Percentiles rank a stretch among this genome's conserved stretches.
These are phyloP conservation scores for Entomortierella parvispora DNA, from an alignment of 192 early-diverging fungal species.

Conservation along the genomic window DNA sequence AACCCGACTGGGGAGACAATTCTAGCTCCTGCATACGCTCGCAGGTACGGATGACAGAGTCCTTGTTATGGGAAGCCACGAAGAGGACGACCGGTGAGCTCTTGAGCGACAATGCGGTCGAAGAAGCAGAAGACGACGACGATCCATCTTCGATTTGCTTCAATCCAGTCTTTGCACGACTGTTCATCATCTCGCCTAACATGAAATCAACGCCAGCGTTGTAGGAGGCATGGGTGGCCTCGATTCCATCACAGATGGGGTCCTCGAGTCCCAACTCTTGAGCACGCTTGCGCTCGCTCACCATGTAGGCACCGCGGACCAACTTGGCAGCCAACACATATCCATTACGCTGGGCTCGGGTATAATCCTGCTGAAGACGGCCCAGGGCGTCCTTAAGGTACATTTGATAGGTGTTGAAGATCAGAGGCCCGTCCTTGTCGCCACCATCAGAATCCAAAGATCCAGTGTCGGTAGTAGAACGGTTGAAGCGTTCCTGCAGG, in stretches of 20 bases:
- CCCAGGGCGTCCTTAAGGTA: slow-evolving; percentile 77
- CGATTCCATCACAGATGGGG: slow-evolving; percentile 84
- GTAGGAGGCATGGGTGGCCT: slow-evolving; percentile 87
- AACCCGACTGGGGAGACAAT: slow-evolving; percentile 63
- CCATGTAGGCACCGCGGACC: slow-evolving; percentile 90
- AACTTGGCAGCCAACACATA: slow-evolving; percentile 89
- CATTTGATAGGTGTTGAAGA: slow-evolving; percentile 98
- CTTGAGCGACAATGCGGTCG: slow-evolving; percentile 18
- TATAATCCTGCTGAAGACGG: slow-evolving; percentile 74
- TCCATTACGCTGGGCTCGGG: slow-evolving; percentile 71
- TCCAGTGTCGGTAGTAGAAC: slow-evolving; percentile 21
- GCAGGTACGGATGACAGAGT: slow-evolving; percentile 73
- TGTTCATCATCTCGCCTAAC: slow-evolving; percentile 57
- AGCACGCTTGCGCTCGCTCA: slow-evolving; percentile 73
- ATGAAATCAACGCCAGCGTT: slow-evolving; percentile 80
- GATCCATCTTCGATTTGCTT: background rate
- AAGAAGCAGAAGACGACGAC: background rate
- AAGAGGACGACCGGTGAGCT: slow-evolving; percentile 75
- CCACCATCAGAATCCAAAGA: slow-evolving; percentile 56
- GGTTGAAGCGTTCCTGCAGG: slow-evolving; percentile 79
- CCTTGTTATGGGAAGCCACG: slow-evolving; percentile 91
- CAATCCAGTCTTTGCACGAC: slow-evolving; percentile 38
- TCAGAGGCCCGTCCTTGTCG: slow-evolving; percentile 61
- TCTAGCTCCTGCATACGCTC: slow-evolving; percentile 68
- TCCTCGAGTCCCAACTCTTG: slow-evolving; percentile 70